These are phyloP conservation scores for Neurospora sp. DNA, from an alignment of 495 filamentous ascomycete species.

Conservation along the genomic window DNA sequence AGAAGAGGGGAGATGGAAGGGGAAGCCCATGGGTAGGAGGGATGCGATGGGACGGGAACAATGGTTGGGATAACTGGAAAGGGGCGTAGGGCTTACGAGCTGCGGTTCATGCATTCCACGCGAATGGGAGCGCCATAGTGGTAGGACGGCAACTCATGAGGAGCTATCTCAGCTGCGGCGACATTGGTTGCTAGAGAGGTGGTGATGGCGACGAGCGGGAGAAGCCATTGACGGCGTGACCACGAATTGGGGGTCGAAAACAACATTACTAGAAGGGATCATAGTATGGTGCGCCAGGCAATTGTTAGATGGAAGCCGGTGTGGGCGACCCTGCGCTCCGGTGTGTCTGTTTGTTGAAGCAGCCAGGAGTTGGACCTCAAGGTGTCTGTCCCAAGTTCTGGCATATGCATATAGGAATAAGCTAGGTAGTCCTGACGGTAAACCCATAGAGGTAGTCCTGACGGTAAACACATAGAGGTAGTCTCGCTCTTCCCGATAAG, in stretches of 20 bases:
- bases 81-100: slow-evolving; percentile 30
- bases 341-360: not conserved
- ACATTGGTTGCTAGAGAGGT: not conserved
- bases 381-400: not conserved
- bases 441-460: not conserved
- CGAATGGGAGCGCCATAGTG: slow-evolving; percentile 38
- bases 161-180: not conserved
- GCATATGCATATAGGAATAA: not conserved
- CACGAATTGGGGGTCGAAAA: not conserved
- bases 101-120: slow-evolving; percentile 47
- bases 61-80: not conserved
- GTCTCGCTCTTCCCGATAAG: not conserved
- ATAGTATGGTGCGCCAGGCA: not conserved
- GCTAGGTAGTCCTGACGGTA: not conserved
- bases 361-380: not conserved
- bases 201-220: not conserved
- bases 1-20: not conserved
- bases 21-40: not conserved
- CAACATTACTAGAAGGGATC: not conserved
- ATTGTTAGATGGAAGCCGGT: not conserved
- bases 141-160: slow-evolving; percentile 31
- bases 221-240: not conserved
- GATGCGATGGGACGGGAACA: not conserved
- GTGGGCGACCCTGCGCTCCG: not conserved
- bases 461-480: not conserved